Conservation (phyloP, 768 basidiomycete genomes). For the Suillus subalutaceus region DNA sequence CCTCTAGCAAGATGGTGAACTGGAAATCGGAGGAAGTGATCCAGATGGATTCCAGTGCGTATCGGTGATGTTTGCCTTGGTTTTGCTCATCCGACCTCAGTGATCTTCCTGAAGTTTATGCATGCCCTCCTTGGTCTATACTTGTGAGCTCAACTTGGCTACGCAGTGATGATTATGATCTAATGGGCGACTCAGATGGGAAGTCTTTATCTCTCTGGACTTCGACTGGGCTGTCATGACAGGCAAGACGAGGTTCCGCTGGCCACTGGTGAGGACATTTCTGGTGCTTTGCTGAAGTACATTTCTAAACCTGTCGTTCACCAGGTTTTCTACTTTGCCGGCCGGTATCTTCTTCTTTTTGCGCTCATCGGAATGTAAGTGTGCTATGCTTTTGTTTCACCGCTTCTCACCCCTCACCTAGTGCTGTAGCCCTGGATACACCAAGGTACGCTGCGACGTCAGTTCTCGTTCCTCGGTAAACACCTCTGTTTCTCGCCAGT, state of each 20-base stretch:
- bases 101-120: constrained; percentile 42
- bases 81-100: constrained; percentile 25
- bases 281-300: background rate
- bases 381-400: background rate
- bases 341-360: constrained; percentile 46
- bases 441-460: constrained; percentile 28
- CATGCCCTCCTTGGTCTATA: constrained; percentile 49
- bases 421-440: constrained; percentile 19
- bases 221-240: constrained; percentile 46
- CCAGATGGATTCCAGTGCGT: constrained; percentile 39
- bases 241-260: constrained; percentile 46
- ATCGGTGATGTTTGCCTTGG: background rate
- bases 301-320: constrained; percentile 13
- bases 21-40: constrained; percentile 44
- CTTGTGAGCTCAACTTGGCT: constrained; percentile 35
- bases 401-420: constrained; percentile 14
- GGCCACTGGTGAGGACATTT: constrained; percentile 46
- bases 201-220: constrained; percentile 42
- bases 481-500: constrained; percentile 23
- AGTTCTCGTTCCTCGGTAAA: background rate
- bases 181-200: constrained; percentile 39
- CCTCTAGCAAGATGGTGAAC: constrained; percentile 36
- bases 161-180: background rate
- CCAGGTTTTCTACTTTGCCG: constrained; percentile 48
- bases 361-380: constrained; percentile 52